Base-by-base conservation (phyloP, 345 rosid genomes). In the Carallia brachiata region DNA sequence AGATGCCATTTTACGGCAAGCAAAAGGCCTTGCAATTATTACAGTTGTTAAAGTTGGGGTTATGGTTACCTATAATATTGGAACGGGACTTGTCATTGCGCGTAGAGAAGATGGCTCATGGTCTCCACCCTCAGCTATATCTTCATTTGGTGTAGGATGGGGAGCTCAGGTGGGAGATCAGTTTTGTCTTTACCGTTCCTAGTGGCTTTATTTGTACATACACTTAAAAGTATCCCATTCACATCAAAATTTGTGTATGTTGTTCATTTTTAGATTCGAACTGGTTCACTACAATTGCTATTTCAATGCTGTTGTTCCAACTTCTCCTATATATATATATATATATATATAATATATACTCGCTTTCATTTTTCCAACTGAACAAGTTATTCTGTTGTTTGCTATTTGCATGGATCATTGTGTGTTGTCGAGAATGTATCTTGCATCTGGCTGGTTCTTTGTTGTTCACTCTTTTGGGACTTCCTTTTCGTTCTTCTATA, bases 91-190 rank as follows among this genome's bases (percentile, higher is more conserved):
- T 23, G 94, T 88, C 65, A 64, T 95, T 82, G 91, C 97, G 75
- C 91, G 86, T 32, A 84, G 93, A 82, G 89, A 89, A 74, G 98
- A 95, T 74, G 96, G 91, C 65, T 92, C 96, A 4, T 95, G 99
- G 97, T 95, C 99, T 70, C 97, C 99, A 63, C 99, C 98, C 47
- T 92, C 98, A 0, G 94, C 99, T 71, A 83, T 95, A 70, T 89
- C 97, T 73, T 81, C 99, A 30, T 88, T 88, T 76, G 99, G 99
- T 68, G 50, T 88, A 69, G 99, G 99, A 68, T 95, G 99, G 98
- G 98, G 99, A 75, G 94, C 98, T 73, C 99, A 95, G 96, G 99
- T 95, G 72, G 80, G 16, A 40, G 17, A 44, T 44, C 48, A 44
- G 48, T 44, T 47, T 12, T 52, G 4, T 63, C 34, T 69, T 68